Conservation (phyloP, 78 protist genomes). For the Cavenderia fasciculata region DNA sequence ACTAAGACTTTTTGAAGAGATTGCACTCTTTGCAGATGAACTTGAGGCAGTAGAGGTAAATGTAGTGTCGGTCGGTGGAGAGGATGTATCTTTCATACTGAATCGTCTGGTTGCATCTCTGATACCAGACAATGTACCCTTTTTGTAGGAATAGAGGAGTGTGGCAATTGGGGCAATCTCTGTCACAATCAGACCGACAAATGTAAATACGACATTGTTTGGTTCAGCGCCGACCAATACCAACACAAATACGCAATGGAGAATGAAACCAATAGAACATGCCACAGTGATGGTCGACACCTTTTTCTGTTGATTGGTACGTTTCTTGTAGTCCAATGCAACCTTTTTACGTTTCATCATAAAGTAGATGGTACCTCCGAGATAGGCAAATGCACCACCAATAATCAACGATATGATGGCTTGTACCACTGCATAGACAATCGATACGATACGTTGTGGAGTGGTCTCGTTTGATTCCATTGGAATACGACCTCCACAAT, state of each 20-base stretch:
- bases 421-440: constrained; percentile 42
- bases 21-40: no score
- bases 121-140: constrained; percentile 36
- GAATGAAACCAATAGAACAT: constrained; percentile 29
- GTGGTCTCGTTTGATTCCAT: not conserved
- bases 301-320: constrained; percentile 17
- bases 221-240: constrained; percentile 13
- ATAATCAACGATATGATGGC: constrained; percentile 23
- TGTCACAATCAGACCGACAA: constrained; percentile 42
- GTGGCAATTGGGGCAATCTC: constrained; percentile 28
- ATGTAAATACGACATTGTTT: constrained; percentile 19
- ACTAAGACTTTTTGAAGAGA: no score
- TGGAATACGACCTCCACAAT: constrained; percentile 31
- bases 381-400: constrained; percentile 38
- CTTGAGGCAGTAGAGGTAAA: no score
- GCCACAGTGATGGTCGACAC: constrained; percentile 6
- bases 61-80: no score
- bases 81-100: no score
- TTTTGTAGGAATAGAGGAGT: constrained; percentile 39
- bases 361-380: constrained; percentile 17
- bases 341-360: constrained; percentile 1
- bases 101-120: no score
- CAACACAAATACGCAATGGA: constrained; percentile 58
- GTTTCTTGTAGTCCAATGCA: no score
- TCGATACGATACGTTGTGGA: constrained; percentile 34